Evolutionary conservation across 169 alveolate species (phyloP), one percentile per base, ranked within the genome.

Genomic region (Neospora caninum): DNA sequence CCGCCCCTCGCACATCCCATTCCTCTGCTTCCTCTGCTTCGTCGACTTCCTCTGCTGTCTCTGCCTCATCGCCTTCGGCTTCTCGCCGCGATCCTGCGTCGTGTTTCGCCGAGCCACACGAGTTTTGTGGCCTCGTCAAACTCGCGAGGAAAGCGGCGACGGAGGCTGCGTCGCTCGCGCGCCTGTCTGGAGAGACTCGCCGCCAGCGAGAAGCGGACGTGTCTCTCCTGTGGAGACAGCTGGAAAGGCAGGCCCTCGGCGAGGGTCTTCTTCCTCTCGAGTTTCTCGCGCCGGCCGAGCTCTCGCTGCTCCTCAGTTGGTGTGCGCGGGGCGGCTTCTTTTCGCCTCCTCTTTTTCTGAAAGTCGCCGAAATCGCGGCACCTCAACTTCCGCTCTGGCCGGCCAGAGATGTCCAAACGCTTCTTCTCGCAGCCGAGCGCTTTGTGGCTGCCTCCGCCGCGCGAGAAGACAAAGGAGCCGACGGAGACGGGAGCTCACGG

Each of bases 261-360:
- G 84, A 73, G 84, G 38, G 67, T 6, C 38, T 42, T 6, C 53
- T 82, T 2, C 89, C 89, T 0, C 67, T 82, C 18, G 38, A 82
- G 31, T 82, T 82, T 36, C 89, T 82, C 41, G n/a, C 89, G n/a
- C 64, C 89, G 38, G 38, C 89, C 0, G 89, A 82, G 25, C 89
- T 82, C 89, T 41, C 89, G 43, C 64, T 82, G n/a, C 89, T 82
- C 25, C 89, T 82, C 43, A 82, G 89, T 41, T 82, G 89, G 89
- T 82, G 89, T 36, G 34, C 67, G 0, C 89, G 89, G n/a, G 89
- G 89, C 36, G 41, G 64, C 16, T 82, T 36, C 36, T 82, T 41
- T 36, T 82, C 89, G 34, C 34, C 67, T 13, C 89, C 67, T 13
- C 89, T 82, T 18, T 82, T 82, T 31, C 31, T 27, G 43, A 82